A percentile compares a stretch with the other conserved stretches of the same genome.
These are phyloP conservation scores for Globisporangium apiculatum DNA, from an alignment of 352 stramenopile genomes.

Conservation along the genomic window DNA sequence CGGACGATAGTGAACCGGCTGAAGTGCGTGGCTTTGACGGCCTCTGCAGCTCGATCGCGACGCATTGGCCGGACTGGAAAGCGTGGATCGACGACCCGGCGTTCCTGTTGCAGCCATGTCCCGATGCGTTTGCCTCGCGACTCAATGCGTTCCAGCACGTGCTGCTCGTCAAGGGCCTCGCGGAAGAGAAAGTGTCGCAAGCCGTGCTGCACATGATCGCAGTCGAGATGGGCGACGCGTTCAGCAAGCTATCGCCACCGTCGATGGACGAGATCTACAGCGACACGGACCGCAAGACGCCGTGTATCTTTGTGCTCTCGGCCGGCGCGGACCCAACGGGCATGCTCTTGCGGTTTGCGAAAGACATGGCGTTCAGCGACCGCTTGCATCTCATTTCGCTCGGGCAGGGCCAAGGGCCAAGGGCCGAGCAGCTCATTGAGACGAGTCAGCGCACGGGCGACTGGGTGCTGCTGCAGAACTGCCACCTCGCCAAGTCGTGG, in stretches of 20 bases:
- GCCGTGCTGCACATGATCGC: slow-evolving; percentile 84
- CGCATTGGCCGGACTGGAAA: slow-evolving; percentile 52
- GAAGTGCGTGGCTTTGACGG: slow-evolving; percentile 43
- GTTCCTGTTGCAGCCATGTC: slow-evolving; percentile 38
- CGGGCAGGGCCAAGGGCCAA: slow-evolving; percentile 88
- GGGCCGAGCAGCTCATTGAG: slow-evolving; percentile 88
- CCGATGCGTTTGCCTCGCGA: slow-evolving; percentile 26
- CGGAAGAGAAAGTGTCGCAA: slow-evolving; percentile 88
- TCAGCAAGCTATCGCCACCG: slow-evolving; percentile 74
- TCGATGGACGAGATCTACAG: slow-evolving; percentile 93
- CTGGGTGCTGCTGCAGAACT: slow-evolving; percentile 94
- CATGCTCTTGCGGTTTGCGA: slow-evolving; percentile 91
- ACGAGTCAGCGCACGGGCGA: slow-evolving; percentile 74
- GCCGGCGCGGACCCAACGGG: slow-evolving; percentile 89
- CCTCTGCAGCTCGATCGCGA: slow-evolving; percentile 53
- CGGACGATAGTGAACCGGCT: slow-evolving; percentile 6
- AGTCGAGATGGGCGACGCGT: slow-evolving; percentile 77
- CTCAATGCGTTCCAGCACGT: slow-evolving; percentile 73
- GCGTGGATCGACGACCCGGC: slow-evolving; percentile 41
- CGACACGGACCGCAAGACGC: slow-evolving; percentile 88
- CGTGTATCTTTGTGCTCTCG: slow-evolving; percentile 92
- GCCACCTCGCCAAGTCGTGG: slow-evolving; percentile 92
- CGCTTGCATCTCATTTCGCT: slow-evolving; percentile 89
- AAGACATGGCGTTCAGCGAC: slow-evolving; percentile 84
- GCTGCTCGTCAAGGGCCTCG: slow-evolving; percentile 65